Evolutionary conservation across 2,329 filamentous ascomycete genomes (phyloP).

Genomic region (Penicillium sp.): DNA sequence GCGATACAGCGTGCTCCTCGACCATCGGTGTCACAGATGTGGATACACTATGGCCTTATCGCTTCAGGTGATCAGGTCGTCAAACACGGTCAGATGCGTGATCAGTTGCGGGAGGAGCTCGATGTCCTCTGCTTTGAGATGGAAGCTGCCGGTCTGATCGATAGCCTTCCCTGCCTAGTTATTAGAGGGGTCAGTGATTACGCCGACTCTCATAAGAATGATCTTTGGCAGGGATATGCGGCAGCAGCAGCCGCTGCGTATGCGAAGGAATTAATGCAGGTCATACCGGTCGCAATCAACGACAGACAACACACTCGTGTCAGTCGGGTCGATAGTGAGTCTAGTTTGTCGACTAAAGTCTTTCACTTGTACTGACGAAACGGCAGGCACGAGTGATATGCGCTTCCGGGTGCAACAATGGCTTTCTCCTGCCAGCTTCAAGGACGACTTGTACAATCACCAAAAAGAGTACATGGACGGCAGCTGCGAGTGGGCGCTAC

Average conservation of each 20-base stretch:
- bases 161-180: neutral
- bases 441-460: neutral
- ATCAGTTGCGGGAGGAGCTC: neutral
- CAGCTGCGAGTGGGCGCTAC: neutral
- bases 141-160: neutral
- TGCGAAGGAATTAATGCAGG: slow-evolving; percentile 4
- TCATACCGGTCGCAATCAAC: neutral
- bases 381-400: neutral
- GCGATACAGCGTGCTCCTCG: neutral
- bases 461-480: slow-evolving; percentile 2
- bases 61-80: slow-evolving; percentile 26
- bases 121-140: slow-evolving; percentile 3
- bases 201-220: slow-evolving; percentile 6
- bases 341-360: neutral
- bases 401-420: neutral
- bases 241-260: neutral
- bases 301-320: neutral
- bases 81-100: slow-evolving; percentile 1
- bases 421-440: slow-evolving; percentile 2
- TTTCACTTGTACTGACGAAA: neutral
- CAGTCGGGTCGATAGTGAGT: neutral
- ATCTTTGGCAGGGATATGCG: slow-evolving; percentile 1
- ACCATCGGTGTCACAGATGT: neutral
- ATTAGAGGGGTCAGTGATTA: slow-evolving; percentile 5
- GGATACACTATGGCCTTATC: slow-evolving; percentile 26